phyloP scores from a whole-genome alignment of 805 yeast species.

The Starmerella powellii region DNA sequence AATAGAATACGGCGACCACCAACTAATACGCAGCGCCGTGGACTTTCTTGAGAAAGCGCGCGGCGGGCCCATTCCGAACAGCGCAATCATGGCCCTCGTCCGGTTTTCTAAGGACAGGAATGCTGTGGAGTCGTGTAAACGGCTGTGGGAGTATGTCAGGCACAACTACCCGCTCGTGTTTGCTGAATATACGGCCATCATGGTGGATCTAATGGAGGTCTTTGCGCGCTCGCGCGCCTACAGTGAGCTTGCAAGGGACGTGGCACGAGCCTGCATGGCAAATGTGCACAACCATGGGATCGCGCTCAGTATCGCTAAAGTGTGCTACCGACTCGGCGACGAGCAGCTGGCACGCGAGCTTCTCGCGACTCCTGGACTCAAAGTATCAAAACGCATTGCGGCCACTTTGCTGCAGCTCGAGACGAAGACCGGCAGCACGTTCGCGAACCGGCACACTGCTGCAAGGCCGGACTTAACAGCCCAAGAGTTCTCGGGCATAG shows the following conservation, averaged over 20 bases:
- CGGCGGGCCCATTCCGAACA: slow-evolving; percentile 14
- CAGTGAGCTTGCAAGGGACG: slow-evolving; percentile 3
- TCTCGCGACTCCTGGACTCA: neutral
- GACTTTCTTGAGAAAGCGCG: neutral
- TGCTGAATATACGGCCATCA: slow-evolving; percentile 5
- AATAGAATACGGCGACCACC: slow-evolving; percentile 12
- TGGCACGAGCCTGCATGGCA: slow-evolving; percentile 10
- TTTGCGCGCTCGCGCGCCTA: slow-evolving; percentile 9
- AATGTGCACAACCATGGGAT: slow-evolving; percentile 8
- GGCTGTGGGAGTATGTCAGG: slow-evolving; percentile 13
- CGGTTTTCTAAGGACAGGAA: slow-evolving; percentile 3
- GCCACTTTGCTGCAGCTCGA: slow-evolving; percentile 6
- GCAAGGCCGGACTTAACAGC: slow-evolving; percentile 28
- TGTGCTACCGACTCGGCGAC: slow-evolving; percentile 9
- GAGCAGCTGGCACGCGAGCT: slow-evolving; percentile 1
- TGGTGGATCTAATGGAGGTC: slow-evolving; percentile 10
- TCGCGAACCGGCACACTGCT: neutral
- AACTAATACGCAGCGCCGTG: slow-evolving; percentile 6
- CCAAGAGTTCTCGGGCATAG: slow-evolving; percentile 14
- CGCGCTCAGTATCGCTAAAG: slow-evolving; percentile 11
- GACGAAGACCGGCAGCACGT: neutral
- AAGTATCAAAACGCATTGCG: neutral
- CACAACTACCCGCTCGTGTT: slow-evolving; percentile 3
- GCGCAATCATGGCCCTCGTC: slow-evolving; percentile 8
- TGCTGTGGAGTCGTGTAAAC: neutral